phyloP scores from a whole-genome alignment of 106 monocot species.

The Chionographis japonica region DNA sequence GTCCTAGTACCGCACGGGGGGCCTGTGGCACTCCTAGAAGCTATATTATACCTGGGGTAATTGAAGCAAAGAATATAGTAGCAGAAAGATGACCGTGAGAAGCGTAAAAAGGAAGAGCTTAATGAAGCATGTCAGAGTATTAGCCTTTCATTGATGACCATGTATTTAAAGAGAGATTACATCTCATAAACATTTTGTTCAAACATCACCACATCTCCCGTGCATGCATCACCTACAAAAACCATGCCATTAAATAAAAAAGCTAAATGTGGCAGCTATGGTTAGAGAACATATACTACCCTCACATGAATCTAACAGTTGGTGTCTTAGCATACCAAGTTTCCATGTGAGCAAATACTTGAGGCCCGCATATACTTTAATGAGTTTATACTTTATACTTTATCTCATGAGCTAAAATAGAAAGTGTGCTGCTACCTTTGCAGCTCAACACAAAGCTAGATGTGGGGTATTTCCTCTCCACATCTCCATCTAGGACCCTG shows the following conservation, averaged over 20 bases:
- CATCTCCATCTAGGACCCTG: constrained; percentile 63
- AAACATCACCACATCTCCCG: constrained; percentile 84
- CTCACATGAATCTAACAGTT: background rate
- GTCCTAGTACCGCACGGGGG: constrained; percentile 56
- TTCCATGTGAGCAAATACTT: too few relatives aligned
- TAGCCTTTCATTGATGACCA: background rate
- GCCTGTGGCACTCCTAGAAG: constrained; percentile 61
- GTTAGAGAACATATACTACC: background rate
- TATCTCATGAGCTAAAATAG: background rate
- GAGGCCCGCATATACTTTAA: too few relatives aligned
- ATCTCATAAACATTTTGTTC: constrained; percentile 77
- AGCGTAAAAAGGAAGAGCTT: background rate
- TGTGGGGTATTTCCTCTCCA: constrained; percentile 60
- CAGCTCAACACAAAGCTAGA: constrained; percentile 76
- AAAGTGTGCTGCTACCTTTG: constrained; percentile 46
- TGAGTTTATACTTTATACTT: too few relatives aligned
- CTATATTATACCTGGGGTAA: constrained; percentile 40
- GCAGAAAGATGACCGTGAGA: background rate
- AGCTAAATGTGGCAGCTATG: background rate
- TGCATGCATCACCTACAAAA: constrained; percentile 77
- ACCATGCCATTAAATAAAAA: background rate
- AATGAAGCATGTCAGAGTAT: background rate
- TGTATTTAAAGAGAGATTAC: constrained; percentile 18
- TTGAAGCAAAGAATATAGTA: background rate
- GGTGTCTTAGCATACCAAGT: too few relatives aligned